Percentiles rank a stretch among this genome's conserved stretches.
phyloP scores from a whole-genome alignment of 257 asterid species.

The Solanum chiquidenum region DNA sequence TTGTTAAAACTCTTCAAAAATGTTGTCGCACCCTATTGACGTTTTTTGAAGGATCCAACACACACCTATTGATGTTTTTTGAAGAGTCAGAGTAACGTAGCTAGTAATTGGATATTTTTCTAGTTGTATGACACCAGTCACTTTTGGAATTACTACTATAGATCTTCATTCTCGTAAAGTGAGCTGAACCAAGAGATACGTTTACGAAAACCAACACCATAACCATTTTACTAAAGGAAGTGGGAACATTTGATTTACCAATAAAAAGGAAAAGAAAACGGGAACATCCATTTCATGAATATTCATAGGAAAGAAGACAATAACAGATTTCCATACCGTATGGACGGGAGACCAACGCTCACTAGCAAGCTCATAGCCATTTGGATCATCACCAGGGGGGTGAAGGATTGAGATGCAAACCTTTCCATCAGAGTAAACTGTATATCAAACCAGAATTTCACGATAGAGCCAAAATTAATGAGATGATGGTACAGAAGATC shows the following conservation, averaged over 20 bases:
- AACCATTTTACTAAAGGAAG: background rate
- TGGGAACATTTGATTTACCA: background rate
- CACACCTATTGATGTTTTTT: background rate
- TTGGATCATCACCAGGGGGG: conserved; percentile 98
- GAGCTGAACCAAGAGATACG: background rate
- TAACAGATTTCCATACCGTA: conserved; percentile 44
- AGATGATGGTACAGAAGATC: background rate
- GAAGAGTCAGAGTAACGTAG: background rate
- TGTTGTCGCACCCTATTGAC: background rate
- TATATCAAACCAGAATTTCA: conserved; percentile 6
- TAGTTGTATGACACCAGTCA: background rate
- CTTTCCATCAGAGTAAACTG: conserved; percentile 90
- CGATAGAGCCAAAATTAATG: background rate
- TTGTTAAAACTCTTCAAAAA: background rate
- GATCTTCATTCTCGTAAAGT: background rate
- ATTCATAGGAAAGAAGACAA: background rate
- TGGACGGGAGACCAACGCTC: conserved; percentile 99
- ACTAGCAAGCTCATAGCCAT: conserved; percentile 97
- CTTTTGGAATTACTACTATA: background rate
- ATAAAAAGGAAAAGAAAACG: background rate
- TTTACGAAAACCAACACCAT: background rate
- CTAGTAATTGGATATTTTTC: background rate
- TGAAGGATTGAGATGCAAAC: conserved; percentile 98
- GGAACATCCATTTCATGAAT: background rate
- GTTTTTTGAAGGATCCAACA: background rate